Percentiles rank a stretch among this genome's conserved stretches.
Evolutionary conservation across 805 yeast species (phyloP).

Genomic region (Sugiyamaella chiloensis): DNA sequence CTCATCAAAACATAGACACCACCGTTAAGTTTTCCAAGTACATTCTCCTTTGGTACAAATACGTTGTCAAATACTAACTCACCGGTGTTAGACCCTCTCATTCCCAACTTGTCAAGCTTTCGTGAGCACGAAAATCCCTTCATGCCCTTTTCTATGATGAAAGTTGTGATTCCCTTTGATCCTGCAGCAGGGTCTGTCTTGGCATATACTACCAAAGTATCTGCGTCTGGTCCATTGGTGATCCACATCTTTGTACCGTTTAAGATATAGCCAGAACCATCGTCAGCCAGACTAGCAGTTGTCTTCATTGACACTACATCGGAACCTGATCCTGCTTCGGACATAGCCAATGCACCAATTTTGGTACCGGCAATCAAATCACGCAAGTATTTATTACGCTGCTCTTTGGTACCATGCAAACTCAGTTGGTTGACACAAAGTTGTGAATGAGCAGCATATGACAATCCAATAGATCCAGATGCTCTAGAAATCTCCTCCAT

Average conservation of each 20-base stretch:
- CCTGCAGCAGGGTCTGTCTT: slow-evolving; percentile 33
- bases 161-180: slow-evolving; percentile 33
- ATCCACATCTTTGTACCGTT: slow-evolving; percentile 36
- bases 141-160: slow-evolving; percentile 31
- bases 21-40: slow-evolving; percentile 30
- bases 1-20: slow-evolving; percentile 34
- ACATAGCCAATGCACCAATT: slow-evolving; percentile 35
- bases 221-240: slow-evolving; percentile 36
- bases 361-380: slow-evolving; percentile 30
- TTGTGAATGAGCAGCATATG: slow-evolving; percentile 35
- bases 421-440: slow-evolving; percentile 34
- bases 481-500: slow-evolving; percentile 34
- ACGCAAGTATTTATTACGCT: slow-evolving; percentile 31
- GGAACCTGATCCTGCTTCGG: slow-evolving; percentile 34
- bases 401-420: slow-evolving; percentile 28
- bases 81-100: slow-evolving; percentile 36
- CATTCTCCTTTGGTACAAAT: slow-evolving; percentile 32
- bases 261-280: slow-evolving; percentile 28
- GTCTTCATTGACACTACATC: slow-evolving; percentile 35
- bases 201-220: slow-evolving; percentile 32
- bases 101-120: slow-evolving; percentile 35
- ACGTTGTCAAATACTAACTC: slow-evolving; percentile 34
- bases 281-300: slow-evolving; percentile 28
- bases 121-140: slow-evolving; percentile 31
- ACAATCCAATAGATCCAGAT: slow-evolving; percentile 32